phyloP scores from a whole-genome alignment of 2,329 filamentous ascomycete species.

The Monilinia fructicola region DNA sequence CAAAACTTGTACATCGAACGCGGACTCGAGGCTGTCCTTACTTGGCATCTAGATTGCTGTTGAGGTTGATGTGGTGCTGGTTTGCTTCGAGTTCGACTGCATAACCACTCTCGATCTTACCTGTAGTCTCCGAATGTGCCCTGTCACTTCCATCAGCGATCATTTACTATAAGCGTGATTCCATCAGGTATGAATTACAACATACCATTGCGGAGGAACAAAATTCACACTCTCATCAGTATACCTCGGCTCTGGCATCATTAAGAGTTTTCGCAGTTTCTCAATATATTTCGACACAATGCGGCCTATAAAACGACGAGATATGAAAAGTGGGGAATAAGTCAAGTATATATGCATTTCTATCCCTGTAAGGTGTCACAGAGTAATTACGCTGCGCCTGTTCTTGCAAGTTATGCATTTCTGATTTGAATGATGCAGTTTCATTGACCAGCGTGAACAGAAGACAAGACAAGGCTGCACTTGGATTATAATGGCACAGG shows the following conservation, averaged over 20 bases:
- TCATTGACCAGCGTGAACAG: background rate
- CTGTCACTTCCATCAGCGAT: background rate
- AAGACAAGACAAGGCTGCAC: background rate
- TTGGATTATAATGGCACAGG: background rate
- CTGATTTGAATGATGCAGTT: background rate
- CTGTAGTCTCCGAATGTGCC: background rate
- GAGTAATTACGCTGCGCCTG: background rate
- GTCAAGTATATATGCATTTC: background rate
- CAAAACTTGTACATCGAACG: background rate
- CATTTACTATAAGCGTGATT: too few relatives aligned
- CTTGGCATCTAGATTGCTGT: conserved; percentile 23
- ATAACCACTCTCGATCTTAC: background rate
- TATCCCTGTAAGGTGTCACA: background rate
- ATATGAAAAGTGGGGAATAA: background rate
- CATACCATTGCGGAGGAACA: conserved; percentile 9
- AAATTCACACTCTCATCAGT: background rate
- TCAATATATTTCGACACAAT: background rate
- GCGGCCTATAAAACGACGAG: background rate
- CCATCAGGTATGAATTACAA: background rate
- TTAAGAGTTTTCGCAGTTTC: background rate
- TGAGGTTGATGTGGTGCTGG: conserved; percentile 13
- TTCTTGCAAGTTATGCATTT: background rate
- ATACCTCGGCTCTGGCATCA: conserved; percentile 1
- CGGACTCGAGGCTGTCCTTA: background rate
- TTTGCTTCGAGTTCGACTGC: conserved; percentile 5